phyloP scores from a whole-genome alignment of 2,329 filamentous ascomycete species.

The Chalaropsis ovoidea region DNA sequence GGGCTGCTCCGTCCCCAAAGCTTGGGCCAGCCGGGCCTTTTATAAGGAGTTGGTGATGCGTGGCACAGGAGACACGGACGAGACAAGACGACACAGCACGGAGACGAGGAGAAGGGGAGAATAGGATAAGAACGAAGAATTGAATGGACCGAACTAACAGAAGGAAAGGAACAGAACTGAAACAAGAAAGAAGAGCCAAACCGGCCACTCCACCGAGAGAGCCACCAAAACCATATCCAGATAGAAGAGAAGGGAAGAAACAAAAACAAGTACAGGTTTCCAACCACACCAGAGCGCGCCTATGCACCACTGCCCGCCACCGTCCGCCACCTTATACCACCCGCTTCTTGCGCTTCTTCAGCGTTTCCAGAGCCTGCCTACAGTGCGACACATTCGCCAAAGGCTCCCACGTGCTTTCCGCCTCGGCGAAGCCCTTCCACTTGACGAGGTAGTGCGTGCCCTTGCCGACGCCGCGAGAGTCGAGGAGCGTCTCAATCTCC shows the following conservation, averaged over 20 bases:
- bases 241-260: too few species aligned
- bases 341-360: conserved; percentile 30
- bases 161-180: too few species aligned
- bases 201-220: too few species aligned
- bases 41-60: too few species aligned
- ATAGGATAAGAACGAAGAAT: not conserved
- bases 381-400: conserved; percentile 39
- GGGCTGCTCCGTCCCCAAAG: too few species aligned
- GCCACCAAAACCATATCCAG: too few species aligned
- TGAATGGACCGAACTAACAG: not conserved
- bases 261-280: too few species aligned
- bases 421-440: conserved; percentile 41
- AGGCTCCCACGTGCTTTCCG: conserved; percentile 47
- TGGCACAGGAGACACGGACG: too few species aligned
- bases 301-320: too few species aligned
- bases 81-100: not conserved
- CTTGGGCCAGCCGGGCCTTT: too few species aligned
- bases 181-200: too few species aligned
- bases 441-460: conserved; percentile 42
- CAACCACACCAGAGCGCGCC: too few species aligned
- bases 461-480: conserved; percentile 33
- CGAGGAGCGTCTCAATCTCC: conserved; percentile 41
- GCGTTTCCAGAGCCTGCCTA: conserved; percentile 32
- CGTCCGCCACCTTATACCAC: not conserved
- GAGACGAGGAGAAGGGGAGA: not conserved